These are phyloP conservation scores for Symmetrospora coprosmae DNA, from an alignment of 768 basidiomycete genomes.

Conservation along the genomic window DNA sequence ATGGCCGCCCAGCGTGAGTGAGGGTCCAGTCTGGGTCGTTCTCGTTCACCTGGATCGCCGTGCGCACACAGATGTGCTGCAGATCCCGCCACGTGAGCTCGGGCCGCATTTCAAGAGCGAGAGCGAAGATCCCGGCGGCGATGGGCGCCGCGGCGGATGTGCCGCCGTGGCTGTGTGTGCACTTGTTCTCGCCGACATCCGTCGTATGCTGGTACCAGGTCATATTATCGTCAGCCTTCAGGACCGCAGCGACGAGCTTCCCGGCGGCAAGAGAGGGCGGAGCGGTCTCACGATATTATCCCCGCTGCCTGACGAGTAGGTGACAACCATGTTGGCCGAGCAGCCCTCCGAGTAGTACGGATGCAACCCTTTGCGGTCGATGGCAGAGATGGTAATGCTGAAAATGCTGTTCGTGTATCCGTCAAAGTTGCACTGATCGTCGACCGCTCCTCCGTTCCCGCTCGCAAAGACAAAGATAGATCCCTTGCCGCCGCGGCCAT, in stretches of 20 bases:
- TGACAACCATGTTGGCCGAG: slow-evolving; percentile 89
- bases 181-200: slow-evolving; percentile 71
- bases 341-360: slow-evolving; percentile 97
- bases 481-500: slow-evolving; percentile 76
- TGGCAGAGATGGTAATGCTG: slow-evolving; percentile 85
- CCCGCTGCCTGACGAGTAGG: slow-evolving; percentile 87
- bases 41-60: slow-evolving; percentile 61
- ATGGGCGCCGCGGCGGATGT: slow-evolving; percentile 97
- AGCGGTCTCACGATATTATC: slow-evolving; percentile 84
- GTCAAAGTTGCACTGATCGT: slow-evolving; percentile 98
- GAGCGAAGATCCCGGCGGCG: slow-evolving; percentile 80
- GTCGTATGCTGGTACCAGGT: slow-evolving; percentile 62
- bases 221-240: slow-evolving; percentile 23
- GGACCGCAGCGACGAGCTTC: not conserved
- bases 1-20: slow-evolving; percentile 54
- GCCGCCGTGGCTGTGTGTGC: slow-evolving; percentile 73
- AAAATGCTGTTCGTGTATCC: slow-evolving; percentile 98
- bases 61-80: slow-evolving; percentile 71
- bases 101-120: slow-evolving; percentile 75
- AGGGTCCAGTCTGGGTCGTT: slow-evolving; percentile 89
- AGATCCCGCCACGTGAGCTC: slow-evolving; percentile 94
- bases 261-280: slow-evolving; percentile 19
- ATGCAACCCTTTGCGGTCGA: slow-evolving; percentile 83
- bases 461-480: slow-evolving; percentile 93
- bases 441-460: slow-evolving; percentile 78